Evolutionary conservation across 176 grass and related monocot species (phyloP).

Genomic region (Avena atlantica): DNA sequence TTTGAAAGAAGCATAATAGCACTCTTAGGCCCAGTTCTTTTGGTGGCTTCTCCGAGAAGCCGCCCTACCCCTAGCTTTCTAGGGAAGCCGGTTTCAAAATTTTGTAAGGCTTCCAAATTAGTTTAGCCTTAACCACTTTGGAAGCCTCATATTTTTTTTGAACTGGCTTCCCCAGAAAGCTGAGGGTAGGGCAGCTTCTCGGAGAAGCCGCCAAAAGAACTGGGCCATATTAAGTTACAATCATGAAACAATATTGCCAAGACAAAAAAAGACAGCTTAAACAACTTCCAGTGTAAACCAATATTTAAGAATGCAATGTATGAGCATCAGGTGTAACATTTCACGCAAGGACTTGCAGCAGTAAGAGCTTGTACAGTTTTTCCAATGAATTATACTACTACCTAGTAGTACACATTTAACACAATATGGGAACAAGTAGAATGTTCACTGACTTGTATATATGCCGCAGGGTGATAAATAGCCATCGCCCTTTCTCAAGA

Average conservation of each 20-base stretch:
- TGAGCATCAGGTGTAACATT: constrained; percentile 9
- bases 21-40: too few species aligned
- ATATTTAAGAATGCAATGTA: constrained; percentile 5
- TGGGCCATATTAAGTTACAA: constrained; percentile 12
- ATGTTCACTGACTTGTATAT: constrained; percentile 61
- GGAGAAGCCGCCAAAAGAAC: too few species aligned
- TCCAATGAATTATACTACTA: not conserved
- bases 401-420: not conserved
- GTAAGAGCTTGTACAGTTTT: not conserved
- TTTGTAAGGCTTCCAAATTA: too few species aligned
- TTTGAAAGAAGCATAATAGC: not conserved
- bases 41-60: too few species aligned
- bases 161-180: too few species aligned
- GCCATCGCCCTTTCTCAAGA: constrained; percentile 70
- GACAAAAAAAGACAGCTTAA: constrained; percentile 6
- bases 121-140: too few species aligned
- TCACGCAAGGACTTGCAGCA: not conserved
- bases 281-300: not conserved
- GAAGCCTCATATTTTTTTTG: too few species aligned
- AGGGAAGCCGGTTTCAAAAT: too few species aligned
- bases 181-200: too few species aligned
- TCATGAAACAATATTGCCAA: constrained; percentile 18
- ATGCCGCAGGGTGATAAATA: constrained; percentile 69
- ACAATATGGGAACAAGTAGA: not conserved
- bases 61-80: too few species aligned